Conservation (phyloP, 2,329 filamentous ascomycete species). For the Fusarium clavum region DNA sequence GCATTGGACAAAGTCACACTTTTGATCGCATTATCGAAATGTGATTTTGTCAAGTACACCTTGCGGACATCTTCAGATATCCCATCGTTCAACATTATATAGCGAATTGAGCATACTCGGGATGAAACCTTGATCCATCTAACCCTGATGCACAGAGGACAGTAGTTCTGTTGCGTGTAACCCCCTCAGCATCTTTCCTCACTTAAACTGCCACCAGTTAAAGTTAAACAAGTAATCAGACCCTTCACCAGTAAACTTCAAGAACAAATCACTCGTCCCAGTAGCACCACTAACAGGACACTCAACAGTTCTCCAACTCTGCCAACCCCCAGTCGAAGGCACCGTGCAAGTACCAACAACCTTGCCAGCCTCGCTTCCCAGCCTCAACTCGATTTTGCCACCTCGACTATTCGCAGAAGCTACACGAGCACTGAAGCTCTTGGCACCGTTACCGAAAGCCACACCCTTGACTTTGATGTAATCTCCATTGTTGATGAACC, state of each 20-base stretch:
- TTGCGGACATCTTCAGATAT: not conserved
- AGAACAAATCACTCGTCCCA: not conserved
- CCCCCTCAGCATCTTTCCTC: not conserved
- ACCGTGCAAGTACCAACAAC: constrained; percentile 19
- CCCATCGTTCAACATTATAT: rapidly evolving
- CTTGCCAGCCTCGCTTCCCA: not conserved
- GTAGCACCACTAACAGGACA: constrained; percentile 8
- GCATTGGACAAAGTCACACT: not conserved
- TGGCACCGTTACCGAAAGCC: not conserved
- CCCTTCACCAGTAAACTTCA: not conserved
- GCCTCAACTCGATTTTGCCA: constrained; percentile 8
- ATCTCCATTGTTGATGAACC: constrained; percentile 1
- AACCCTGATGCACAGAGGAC: rapidly evolving
- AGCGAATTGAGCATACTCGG: not conserved
- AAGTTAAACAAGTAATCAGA: constrained; percentile 9
- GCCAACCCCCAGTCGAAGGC: constrained; percentile 2
- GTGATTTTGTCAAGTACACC: not conserved
- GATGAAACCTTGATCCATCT: not conserved
- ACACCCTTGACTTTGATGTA: constrained; percentile 23
- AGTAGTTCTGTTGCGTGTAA: rapidly evolving
- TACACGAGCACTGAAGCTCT: constrained; percentile 6
- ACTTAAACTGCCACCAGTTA: constrained; percentile 21
- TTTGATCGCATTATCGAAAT: rapidly evolving
- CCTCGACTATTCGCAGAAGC: not conserved
- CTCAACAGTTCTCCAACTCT: not conserved